Evolutionary conservation across 2,329 filamentous ascomycete genomes (phyloP), one percentile per base, ranked within the genome.

Genomic region (Colletotrichum agaves): DNA sequence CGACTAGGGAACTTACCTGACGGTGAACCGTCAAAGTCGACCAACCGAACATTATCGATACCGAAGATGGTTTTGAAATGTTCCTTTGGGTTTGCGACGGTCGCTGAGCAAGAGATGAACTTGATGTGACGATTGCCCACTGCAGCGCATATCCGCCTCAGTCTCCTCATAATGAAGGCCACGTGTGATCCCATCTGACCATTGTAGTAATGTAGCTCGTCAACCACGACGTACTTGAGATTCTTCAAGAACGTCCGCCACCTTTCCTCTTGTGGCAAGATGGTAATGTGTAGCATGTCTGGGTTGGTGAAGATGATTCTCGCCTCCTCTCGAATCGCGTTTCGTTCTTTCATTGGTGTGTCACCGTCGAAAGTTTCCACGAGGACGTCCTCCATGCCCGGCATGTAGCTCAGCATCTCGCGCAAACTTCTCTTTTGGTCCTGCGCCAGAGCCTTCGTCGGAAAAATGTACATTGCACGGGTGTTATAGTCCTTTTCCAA

Each of bases 331-430:
- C 95, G 88, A 70, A 99, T 95, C 31, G 83, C 76, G 71, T 93
- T 93, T 21, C 96, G 88, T 69, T 92, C 90, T 5, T 81, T 78
- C 89, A 97, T 94, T 0, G 92, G 90, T 0, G 96, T 99, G 76
- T 99, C 96, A 6, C 96, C 96, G 76, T 99, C 96, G 72, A 97
- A 98, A 0, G 96, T 98, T 75, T 98, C 96, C 2, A 98, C 93
- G 17, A 97, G 81, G 0, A 90, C 82, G 46, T 92, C 85, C 74
- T 94, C 89, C 21, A 98, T 79, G 0, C 89, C 90, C 1, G 91
- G 87, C 85, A 99, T 92, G 73, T 91, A 97, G 1, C 86, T 81
- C 69, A 98, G 82, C 75, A 98, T 86, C 60, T 97, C 93, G 74
- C 92, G 93, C 76, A 99, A 83, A 72, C 94, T 97, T 72, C 94